These are phyloP conservation scores for Ustilago crameri DNA, from an alignment of 1,284 basidiomycete genomes.

Conservation along the genomic window DNA sequence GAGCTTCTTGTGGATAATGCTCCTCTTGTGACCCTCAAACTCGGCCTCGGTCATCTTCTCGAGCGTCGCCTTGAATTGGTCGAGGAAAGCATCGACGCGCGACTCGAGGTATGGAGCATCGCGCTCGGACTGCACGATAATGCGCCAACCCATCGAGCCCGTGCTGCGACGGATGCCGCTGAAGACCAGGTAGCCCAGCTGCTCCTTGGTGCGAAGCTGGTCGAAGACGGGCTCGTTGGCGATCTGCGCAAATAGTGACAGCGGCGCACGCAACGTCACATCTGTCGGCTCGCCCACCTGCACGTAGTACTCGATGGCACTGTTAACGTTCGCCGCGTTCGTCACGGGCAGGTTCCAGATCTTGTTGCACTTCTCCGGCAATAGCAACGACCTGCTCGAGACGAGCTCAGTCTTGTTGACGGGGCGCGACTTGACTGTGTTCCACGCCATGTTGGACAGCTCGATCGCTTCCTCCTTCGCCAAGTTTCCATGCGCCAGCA, in stretches of 20 bases:
- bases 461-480: conserved; percentile 81
- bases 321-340: conserved; percentile 89
- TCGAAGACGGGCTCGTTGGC: conserved; percentile 87
- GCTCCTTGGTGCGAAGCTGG: conserved; percentile 92
- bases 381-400: conserved; percentile 54
- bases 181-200: conserved; percentile 81
- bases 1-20: conserved; percentile 63
- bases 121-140: conserved; percentile 91
- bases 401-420: conserved; percentile 39
- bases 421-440: conserved; percentile 75
- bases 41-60: conserved; percentile 57
- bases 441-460: conserved; percentile 80
- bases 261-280: conserved; percentile 52
- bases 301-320: conserved; percentile 70
- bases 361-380: conserved; percentile 75
- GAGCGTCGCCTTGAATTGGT: conserved; percentile 73
- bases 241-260: conserved; percentile 64
- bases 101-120: conserved; percentile 84
- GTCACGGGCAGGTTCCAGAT: conserved; percentile 79
- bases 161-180: conserved; percentile 50
- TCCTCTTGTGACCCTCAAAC: conserved; percentile 58
- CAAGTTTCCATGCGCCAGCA: conserved; percentile 87
- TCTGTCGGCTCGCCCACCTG: conserved; percentile 63
- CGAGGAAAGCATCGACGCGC: conserved; percentile 87
- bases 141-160: conserved; percentile 81